Percentiles rank a stretch among this genome's conserved stretches.
phyloP scores from a whole-genome alignment of 176 grass and related monocot species.

The Aegilops sharonensis region DNA sequence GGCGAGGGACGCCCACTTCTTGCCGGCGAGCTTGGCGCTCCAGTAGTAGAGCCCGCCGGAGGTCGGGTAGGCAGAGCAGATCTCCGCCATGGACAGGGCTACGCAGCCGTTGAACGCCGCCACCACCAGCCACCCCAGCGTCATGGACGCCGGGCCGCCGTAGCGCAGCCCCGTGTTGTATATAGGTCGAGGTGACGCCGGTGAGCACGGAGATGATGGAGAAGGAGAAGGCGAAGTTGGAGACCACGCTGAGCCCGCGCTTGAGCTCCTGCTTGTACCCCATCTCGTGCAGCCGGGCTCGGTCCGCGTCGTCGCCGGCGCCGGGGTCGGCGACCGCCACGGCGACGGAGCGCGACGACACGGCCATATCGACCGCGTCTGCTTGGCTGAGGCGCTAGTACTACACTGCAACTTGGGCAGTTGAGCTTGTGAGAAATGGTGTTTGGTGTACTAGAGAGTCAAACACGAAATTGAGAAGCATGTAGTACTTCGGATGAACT shows the following conservation, averaged over 20 bases:
- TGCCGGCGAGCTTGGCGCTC: slow-evolving; percentile 78
- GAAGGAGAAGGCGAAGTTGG: slow-evolving; percentile 66
- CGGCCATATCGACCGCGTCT: background rate
- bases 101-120: slow-evolving; percentile 43
- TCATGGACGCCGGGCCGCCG: slow-evolving; percentile 57
- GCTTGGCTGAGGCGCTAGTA: background rate
- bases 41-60: slow-evolving; percentile 85
- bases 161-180: slow-evolving; percentile 65
- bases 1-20: slow-evolving; percentile 61
- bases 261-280: slow-evolving; percentile 82
- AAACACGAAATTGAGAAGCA: background rate
- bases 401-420: background rate
- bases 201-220: slow-evolving; percentile 55
- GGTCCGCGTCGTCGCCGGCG: slow-evolving; percentile 23
- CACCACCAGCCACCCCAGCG: slow-evolving; percentile 54
- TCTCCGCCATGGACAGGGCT: slow-evolving; percentile 71
- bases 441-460: background rate
- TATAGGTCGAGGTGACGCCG: slow-evolving; percentile 53
- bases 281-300: slow-evolving; percentile 40
- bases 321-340: background rate
- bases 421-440: background rate
- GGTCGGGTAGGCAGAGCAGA: slow-evolving; percentile 76
- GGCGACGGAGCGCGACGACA: background rate
- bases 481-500: too few relatives aligned
- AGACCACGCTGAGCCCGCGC: slow-evolving; percentile 52